phyloP scores from a whole-genome alignment of 2,329 filamentous ascomycete genomes.

The Stylonectria norvegica region DNA sequence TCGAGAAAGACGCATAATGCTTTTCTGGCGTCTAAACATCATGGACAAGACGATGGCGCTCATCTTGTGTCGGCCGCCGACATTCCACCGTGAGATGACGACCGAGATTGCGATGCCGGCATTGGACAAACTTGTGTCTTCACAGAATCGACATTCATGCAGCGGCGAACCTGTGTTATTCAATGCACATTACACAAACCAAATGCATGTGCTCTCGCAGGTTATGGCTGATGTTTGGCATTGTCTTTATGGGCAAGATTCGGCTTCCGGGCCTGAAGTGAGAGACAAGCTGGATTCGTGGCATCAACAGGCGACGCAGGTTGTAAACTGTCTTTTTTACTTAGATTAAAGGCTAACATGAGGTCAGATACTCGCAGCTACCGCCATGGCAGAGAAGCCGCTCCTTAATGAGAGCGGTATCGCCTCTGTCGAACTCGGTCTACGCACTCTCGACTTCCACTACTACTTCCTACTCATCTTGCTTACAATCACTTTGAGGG shows the following conservation, averaged over 20 bases:
- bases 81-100: constrained; percentile 1
- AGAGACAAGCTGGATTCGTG: not conserved
- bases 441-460: not conserved
- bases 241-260: constrained; percentile 2
- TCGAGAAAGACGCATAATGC: not conserved
- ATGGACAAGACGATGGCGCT: constrained; percentile 3
- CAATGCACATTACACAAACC: constrained; percentile 2
- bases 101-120: not conserved
- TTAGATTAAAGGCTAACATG: not conserved
- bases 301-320: not conserved
- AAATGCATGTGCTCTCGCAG: constrained; percentile 3
- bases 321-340: not conserved
- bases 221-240: constrained; percentile 6
- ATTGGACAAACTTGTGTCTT: not conserved
- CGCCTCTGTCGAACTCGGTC: not conserved
- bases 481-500: not conserved
- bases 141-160: not conserved
- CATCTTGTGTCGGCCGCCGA: constrained; percentile 1
- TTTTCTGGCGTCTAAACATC: constrained; percentile 6
- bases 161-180: not conserved
- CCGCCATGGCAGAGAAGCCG: not conserved
- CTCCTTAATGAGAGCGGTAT: not conserved
- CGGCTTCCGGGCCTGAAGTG: not conserved
- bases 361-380: not conserved
- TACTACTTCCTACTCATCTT: not conserved